A percentile compares a stretch with the other conserved stretches of the same genome.
phyloP scores from a whole-genome alignment of 2,329 filamentous ascomycete species.

The Xylariaceae sp. region DNA sequence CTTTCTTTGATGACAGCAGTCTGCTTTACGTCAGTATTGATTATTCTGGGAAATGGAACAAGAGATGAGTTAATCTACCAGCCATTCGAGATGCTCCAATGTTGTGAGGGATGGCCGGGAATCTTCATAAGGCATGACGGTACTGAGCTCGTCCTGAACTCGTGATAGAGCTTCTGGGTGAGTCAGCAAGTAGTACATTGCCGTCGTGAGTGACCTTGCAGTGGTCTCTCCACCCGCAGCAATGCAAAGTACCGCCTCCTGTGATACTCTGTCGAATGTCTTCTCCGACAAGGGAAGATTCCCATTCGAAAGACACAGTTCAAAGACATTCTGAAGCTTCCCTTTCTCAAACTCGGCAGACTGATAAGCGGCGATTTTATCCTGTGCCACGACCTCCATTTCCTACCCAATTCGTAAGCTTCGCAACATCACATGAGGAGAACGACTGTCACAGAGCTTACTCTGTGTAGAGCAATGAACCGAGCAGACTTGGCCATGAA shows the following conservation, averaged over 20 bases:
- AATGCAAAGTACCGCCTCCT: not conserved
- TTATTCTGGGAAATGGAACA: not conserved
- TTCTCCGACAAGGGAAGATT: not conserved
- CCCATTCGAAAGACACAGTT: not conserved
- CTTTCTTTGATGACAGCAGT: constrained; percentile 10
- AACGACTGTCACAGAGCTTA: not conserved
- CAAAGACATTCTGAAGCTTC: not conserved
- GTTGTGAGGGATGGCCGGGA: not conserved
- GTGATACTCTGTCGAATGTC: not conserved
- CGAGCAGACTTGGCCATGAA: not conserved
- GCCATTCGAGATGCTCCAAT: not conserved
- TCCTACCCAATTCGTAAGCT: not conserved
- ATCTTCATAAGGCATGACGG: not conserved
- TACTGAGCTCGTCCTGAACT: not conserved
- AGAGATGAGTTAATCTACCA: not conserved
- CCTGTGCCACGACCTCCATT: not conserved
- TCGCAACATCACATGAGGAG: not conserved
- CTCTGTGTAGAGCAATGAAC: not conserved
- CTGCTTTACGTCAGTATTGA: not conserved
- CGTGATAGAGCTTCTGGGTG: not conserved
- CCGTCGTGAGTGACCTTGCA: not conserved
- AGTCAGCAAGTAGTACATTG: not conserved
- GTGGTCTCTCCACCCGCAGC: constrained; percentile 1
- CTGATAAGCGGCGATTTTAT: not conserved
- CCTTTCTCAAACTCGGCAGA: not conserved